A percentile compares a stretch with the other conserved stretches of the same genome.
phyloP scores from a whole-genome alignment of 176 grass and related monocot species.

The maize (Zea mays) region DNA sequence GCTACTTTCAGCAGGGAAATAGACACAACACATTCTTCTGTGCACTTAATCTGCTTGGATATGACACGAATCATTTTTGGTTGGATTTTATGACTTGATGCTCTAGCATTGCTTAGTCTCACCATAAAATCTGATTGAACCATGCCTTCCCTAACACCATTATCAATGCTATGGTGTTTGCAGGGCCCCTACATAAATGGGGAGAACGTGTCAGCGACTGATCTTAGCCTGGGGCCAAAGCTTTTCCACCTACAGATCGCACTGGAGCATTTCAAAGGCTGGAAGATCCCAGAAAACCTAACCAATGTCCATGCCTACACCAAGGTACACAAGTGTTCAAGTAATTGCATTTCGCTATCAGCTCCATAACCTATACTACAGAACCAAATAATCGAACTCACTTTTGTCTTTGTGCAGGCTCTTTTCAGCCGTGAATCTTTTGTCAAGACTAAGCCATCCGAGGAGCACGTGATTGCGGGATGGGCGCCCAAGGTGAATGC shows the following conservation, averaged over 20 bases:
- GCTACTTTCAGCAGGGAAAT: conserved; percentile 8
- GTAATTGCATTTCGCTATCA: not conserved
- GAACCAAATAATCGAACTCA: not conserved
- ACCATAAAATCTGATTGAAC: not conserved
- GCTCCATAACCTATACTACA: not conserved
- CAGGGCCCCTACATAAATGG: conserved; percentile 83
- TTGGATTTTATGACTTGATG: not conserved
- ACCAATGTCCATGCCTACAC: conserved; percentile 59
- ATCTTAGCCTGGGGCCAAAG: conserved; percentile 78
- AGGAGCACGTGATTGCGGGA: conserved; percentile 72
- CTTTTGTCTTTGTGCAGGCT: conserved; percentile 35
- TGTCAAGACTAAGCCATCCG: conserved; percentile 70
- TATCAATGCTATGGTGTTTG: conserved; percentile 7
- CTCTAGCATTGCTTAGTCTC: not conserved
- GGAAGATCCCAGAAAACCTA: conserved; percentile 82
- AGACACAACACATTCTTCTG: not conserved
- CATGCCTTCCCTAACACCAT: not conserved
- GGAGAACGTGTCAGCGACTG: conserved; percentile 57
- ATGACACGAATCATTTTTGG: conserved; percentile 25
- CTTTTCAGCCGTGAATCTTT: conserved; percentile 83
- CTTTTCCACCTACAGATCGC: conserved; percentile 74
- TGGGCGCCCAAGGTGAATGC: conserved; percentile 72
- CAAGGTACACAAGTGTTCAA: conserved; percentile 43
- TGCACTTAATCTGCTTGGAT: conserved; percentile 24
- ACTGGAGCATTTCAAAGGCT: conserved; percentile 82